Conservation (phyloP, 2,329 filamentous ascomycete species). For the Sphaerulina musiva region DNA sequence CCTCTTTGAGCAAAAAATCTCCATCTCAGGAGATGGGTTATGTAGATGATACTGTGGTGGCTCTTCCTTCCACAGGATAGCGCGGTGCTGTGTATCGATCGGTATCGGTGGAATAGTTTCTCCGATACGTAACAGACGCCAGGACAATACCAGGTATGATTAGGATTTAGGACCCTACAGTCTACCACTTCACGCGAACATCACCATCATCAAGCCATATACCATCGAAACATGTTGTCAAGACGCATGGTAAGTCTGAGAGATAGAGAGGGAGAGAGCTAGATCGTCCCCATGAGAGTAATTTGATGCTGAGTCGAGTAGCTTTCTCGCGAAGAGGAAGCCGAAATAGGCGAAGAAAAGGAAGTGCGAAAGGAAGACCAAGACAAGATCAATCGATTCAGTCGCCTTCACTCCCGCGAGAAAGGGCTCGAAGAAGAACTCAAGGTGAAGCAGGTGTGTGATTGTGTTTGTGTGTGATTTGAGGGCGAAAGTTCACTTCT, state of each 20-base stretch:
- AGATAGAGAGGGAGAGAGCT: neutral
- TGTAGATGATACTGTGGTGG: too few species aligned
- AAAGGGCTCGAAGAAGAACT: slow-evolving; percentile 71
- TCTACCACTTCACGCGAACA: neutral
- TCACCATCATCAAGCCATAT: neutral
- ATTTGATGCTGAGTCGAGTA: slow-evolving; percentile 35
- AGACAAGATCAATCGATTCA: slow-evolving; percentile 98
- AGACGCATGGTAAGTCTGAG: slow-evolving; percentile 13
- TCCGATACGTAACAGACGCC: too few species aligned
- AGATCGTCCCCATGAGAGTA: neutral
- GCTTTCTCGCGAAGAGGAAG: slow-evolving; percentile 93
- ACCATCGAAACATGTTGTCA: slow-evolving; percentile 11
- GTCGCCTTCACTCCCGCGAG: slow-evolving; percentile 83
- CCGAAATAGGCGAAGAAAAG: slow-evolving; percentile 67
- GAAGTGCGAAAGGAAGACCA: slow-evolving; percentile 95
- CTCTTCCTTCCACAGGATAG: too few species aligned
- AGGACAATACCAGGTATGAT: too few species aligned
- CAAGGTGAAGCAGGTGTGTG: slow-evolving; percentile 62
- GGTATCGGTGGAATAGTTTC: too few species aligned
- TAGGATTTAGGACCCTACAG: neutral
- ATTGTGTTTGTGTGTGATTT: slow-evolving; percentile 29
- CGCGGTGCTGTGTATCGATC: too few species aligned
- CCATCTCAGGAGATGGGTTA: too few species aligned
- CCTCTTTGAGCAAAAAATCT: too few species aligned
- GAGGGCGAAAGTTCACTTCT: neutral